These are phyloP conservation scores for Clavariopsis aquatica DNA, from an alignment of 495 filamentous ascomycete genomes.

Conservation along the genomic window DNA sequence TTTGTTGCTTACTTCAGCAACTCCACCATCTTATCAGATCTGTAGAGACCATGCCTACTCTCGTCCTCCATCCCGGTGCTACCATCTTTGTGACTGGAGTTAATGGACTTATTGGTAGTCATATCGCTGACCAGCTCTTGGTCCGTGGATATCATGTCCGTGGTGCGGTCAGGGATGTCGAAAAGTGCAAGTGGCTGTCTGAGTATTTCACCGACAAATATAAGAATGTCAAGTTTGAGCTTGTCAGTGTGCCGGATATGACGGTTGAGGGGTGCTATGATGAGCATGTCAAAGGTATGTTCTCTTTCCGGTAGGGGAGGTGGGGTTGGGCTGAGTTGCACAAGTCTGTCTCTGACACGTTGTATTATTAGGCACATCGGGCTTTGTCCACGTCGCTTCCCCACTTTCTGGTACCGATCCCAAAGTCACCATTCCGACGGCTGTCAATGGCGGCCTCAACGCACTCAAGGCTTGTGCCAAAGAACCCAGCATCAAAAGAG, in stretches of 20 bases:
- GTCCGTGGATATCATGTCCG: conserved; percentile 38
- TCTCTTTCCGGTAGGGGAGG: neutral
- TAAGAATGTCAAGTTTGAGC: conserved; percentile 20
- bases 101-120: conserved; percentile 45
- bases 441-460: conserved; percentile 23
- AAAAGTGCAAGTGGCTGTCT: conserved; percentile 36
- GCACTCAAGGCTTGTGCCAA: conserved; percentile 31
- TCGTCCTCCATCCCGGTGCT: conserved; percentile 21
- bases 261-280: conserved; percentile 24
- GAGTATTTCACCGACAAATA: conserved; percentile 24
- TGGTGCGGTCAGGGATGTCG: conserved; percentile 35
- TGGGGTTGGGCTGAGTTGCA: neutral
- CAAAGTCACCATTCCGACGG: conserved; percentile 15
- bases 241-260: conserved; percentile 31
- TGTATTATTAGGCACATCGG: conserved; percentile 5
- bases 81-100: conserved; percentile 45
- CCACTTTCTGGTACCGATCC: conserved; percentile 16
- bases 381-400: conserved; percentile 34
- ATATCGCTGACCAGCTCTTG: conserved; percentile 46
- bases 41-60: conserved; percentile 18
- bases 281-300: conserved; percentile 28
- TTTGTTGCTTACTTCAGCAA: conserved; percentile 29
- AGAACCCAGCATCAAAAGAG: conserved; percentile 25
- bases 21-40: neutral
- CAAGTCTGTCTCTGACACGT: neutral